Evolutionary conservation across 2,329 filamentous ascomycete genomes (phyloP), one percentile per base, ranked within the genome.

Genomic region (Alternaria longipes): DNA sequence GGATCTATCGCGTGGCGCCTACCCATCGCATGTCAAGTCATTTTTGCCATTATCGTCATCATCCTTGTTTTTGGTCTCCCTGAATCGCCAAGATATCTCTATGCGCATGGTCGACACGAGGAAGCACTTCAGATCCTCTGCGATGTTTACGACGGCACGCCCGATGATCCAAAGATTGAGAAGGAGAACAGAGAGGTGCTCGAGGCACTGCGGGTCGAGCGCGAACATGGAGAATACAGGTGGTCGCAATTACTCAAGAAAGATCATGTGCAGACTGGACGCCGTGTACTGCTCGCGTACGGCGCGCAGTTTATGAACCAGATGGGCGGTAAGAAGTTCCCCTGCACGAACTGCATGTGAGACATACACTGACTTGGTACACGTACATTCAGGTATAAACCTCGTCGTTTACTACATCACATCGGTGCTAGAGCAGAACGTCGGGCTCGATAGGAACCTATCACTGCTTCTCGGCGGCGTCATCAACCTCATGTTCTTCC

Each of bases 111-210:
- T 14, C 60, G 81, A 8, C 74, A 83, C 30, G 77, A 84, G 41
- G 84, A 86, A 65, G 84, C 84, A 24, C 79, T 80, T 77, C 44
- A 63, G 68, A 83, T 85, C 14, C 79, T 86, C 22, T 83, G 83
- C 20, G 83, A 82, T 6, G 81, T 86, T 4, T 80, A 78, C 52
- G 82, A 81, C 20, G 73, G 72, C 14, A 73, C 86, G 45, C 66
- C 66, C 82, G 82, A 87, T 40, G 83, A 85, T 62, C 78, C 78
- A 78, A 36, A 84, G 87, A 87, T 88, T 72, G 75, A 73, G 3
- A 81, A 84, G 56, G 70, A 83, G 9, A 87, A 90, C 32, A 46
- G 51, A 9, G 69, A 80, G 8, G 78, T 81, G 9, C 65, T 81
- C 1, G 74, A 77, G 32, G 76, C 77, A 0, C 49, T 81, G 6